phyloP scores from a whole-genome alignment of 768 basidiomycete species.

The Rhodotorula kratochvilovae region DNA sequence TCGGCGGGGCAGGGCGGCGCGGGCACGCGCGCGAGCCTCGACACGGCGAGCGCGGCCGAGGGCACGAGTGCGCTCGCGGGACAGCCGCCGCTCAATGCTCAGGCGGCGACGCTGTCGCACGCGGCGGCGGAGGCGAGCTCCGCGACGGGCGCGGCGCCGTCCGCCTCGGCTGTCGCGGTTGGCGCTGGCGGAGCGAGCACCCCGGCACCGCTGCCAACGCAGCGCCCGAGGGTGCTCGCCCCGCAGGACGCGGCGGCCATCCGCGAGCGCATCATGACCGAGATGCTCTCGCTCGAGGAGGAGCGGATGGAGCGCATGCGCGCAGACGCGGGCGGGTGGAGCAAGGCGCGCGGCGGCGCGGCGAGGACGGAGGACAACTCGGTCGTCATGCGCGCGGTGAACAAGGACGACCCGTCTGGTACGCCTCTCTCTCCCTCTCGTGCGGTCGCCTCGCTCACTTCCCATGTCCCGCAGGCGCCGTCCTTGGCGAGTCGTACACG shows the following conservation, averaged over 20 bases:
- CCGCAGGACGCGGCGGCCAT: conserved; percentile 81
- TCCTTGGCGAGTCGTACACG: conserved; percentile 92
- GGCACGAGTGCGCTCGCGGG: conserved; percentile 37
- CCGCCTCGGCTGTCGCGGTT: conserved; percentile 12
- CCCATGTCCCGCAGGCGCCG: conserved; percentile 56
- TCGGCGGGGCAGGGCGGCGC: conserved; percentile 32
- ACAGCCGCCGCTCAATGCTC: conserved; percentile 29
- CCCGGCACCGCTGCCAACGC: conserved; percentile 14
- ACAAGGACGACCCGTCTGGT: conserved; percentile 89
- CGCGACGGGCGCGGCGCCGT: conserved; percentile 17
- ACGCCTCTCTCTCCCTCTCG: background rate
- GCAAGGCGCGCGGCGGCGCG: conserved; percentile 5
- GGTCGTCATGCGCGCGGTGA: conserved; percentile 86
- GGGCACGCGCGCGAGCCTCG: conserved; percentile 30
- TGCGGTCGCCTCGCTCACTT: background rate
- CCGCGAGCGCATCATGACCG: conserved; percentile 91
- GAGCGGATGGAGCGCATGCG: conserved; percentile 76
- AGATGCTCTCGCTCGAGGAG: conserved; percentile 95
- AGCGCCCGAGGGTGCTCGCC: conserved; percentile 54
- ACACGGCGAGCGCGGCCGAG: conserved; percentile 32
- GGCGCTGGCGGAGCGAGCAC: background rate
- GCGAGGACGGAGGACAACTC: conserved; percentile 60
- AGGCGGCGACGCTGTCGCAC: conserved; percentile 18
- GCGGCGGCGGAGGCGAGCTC: conserved; percentile 9
- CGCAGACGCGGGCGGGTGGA: conserved; percentile 23